Evolutionary conservation across 2,329 filamentous ascomycete species (phyloP).

Genomic region (Periconia macrospinosa): DNA sequence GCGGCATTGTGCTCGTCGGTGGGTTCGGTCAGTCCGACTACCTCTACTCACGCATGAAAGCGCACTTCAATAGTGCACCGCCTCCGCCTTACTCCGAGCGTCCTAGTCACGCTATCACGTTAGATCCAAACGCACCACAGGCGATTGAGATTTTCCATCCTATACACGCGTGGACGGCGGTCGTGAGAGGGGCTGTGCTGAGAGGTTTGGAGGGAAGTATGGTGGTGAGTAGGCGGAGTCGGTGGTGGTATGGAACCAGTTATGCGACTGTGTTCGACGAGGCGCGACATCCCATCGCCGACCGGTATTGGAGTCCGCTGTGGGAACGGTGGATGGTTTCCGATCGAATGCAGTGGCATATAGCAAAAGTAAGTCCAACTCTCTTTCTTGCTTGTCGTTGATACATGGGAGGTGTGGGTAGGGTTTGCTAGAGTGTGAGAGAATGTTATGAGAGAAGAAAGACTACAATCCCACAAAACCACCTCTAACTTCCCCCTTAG

Average conservation of each 20-base stretch:
- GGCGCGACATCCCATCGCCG: slow-evolving; percentile 69
- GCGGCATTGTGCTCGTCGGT: slow-evolving; percentile 78
- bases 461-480: background rate
- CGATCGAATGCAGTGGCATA: slow-evolving; percentile 85
- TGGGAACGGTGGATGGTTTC: slow-evolving; percentile 85
- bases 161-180: slow-evolving; percentile 79
- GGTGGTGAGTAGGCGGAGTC: slow-evolving; percentile 72
- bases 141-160: slow-evolving; percentile 81
- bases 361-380: slow-evolving; percentile 63
- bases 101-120: slow-evolving; percentile 64
- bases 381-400: too few relatives aligned
- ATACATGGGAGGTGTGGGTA: too few relatives aligned
- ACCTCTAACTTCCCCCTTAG: slow-evolving; percentile 40
- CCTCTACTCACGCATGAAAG: slow-evolving; percentile 68
- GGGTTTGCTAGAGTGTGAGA: too few relatives aligned
- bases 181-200: slow-evolving; percentile 75
- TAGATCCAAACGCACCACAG: slow-evolving; percentile 49
- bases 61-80: slow-evolving; percentile 61
- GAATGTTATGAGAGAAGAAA: too few relatives aligned
- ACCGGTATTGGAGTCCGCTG: slow-evolving; percentile 77
- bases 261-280: slow-evolving; percentile 83
- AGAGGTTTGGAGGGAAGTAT: slow-evolving; percentile 76
- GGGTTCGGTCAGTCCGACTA: slow-evolving; percentile 82
- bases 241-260: slow-evolving; percentile 78
- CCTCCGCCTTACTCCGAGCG: slow-evolving; percentile 66